Conservation (phyloP, 768 basidiomycete species). For the Lepiota brunneoincarnata region DNA sequence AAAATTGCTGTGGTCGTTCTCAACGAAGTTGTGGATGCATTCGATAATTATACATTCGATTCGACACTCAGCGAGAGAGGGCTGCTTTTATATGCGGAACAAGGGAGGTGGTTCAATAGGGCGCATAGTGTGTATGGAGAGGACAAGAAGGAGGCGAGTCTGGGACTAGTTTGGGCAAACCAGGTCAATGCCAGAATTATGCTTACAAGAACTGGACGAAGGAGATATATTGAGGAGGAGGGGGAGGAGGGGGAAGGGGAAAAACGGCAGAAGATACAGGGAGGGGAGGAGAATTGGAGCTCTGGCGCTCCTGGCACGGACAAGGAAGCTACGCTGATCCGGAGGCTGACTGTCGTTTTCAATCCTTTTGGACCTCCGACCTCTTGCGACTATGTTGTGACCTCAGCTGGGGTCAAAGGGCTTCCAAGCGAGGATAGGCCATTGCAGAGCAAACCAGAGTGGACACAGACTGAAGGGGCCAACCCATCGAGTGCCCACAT, state of each 20-base stretch:
- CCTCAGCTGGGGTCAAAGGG: slow-evolving; percentile 50
- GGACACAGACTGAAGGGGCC: not conserved
- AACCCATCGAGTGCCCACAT: not conserved
- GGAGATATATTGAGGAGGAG: slow-evolving; percentile 48
- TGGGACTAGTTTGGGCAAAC: slow-evolving; percentile 94
- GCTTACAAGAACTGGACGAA: slow-evolving; percentile 72
- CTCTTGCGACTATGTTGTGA: slow-evolving; percentile 76
- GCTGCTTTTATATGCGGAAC: slow-evolving; percentile 63
- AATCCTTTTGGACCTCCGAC: slow-evolving; percentile 55
- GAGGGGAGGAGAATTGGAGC: not conserved
- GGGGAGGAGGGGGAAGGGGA: slow-evolving; percentile 21
- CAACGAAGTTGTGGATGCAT: slow-evolving; percentile 88
- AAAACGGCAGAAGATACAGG: slow-evolving; percentile 17
- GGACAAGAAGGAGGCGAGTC: slow-evolving; percentile 69
- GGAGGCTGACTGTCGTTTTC: slow-evolving; percentile 77
- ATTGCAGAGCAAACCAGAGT: not conserved
- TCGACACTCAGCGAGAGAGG: slow-evolving; percentile 21
- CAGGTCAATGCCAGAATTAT: slow-evolving; percentile 85
- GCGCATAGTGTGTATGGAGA: slow-evolving; percentile 58
- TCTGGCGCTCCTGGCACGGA: slow-evolving; percentile 21
- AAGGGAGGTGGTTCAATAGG: slow-evolving; percentile 75
- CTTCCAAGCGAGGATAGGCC: slow-evolving; percentile 12
- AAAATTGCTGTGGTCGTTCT: slow-evolving; percentile 76
- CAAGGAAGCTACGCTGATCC: slow-evolving; percentile 51
- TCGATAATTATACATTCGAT: slow-evolving; percentile 34